phyloP scores from a whole-genome alignment of 495 filamentous ascomycete genomes.

The Trichoderma erinaceum region DNA sequence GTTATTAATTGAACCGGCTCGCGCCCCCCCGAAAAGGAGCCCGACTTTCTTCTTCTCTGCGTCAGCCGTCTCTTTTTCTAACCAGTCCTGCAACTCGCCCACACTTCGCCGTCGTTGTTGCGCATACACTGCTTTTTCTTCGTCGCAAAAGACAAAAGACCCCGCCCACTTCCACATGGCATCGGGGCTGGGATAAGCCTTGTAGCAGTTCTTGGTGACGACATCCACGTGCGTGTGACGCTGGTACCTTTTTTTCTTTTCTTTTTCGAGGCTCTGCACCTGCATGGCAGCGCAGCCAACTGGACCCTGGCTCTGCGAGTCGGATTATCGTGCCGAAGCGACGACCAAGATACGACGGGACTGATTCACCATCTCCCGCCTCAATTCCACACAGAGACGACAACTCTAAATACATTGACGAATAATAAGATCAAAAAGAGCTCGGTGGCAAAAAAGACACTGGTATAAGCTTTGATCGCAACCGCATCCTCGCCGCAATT shows the following conservation, averaged over 20 bases:
- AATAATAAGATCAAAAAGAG: background rate
- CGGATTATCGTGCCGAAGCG: background rate
- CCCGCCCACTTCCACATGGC: no score
- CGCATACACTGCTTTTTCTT: no score
- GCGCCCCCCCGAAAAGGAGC: no score
- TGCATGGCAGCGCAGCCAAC: conserved; percentile 4
- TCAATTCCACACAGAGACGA: background rate
- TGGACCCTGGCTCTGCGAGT: background rate
- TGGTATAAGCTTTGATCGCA: background rate
- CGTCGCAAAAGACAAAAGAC: no score
- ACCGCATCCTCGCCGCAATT: background rate
- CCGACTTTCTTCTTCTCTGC: no score
- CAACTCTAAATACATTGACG: background rate
- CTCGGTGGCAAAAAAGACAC: background rate
- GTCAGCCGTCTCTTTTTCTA: no score
- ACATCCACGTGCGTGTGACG: background rate
- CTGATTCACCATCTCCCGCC: background rate
- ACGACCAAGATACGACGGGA: background rate
- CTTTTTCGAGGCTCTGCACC: background rate
- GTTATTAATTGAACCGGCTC: no score
- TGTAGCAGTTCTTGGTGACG: background rate
- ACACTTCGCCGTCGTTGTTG: no score
- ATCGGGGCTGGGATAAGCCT: no score
- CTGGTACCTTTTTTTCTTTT: background rate
- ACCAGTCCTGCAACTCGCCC: no score